phyloP scores from a whole-genome alignment of 129 eudicot species.

The Silybum marianum region DNA sequence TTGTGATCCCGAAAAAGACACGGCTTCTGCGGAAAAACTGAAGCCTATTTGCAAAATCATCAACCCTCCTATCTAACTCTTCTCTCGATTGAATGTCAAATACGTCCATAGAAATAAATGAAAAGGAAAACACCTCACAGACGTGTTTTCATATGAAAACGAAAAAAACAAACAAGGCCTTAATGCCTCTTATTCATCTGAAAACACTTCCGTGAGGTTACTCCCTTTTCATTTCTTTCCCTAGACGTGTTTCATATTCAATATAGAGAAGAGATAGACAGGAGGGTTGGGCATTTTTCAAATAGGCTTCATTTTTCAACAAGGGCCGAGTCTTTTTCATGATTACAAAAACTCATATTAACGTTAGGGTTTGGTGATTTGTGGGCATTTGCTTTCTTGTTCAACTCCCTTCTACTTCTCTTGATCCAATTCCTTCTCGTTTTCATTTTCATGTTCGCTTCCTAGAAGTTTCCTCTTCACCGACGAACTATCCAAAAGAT shows the following conservation, averaged over 20 bases:
- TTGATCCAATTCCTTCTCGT: too few relatives aligned
- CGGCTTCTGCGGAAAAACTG: neutral
- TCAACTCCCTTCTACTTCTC: too few relatives aligned
- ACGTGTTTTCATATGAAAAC: too few relatives aligned
- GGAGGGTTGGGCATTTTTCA: too few relatives aligned
- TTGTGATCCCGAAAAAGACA: constrained; percentile 28
- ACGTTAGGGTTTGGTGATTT: too few relatives aligned
- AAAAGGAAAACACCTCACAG: neutral
- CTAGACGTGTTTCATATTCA: constrained; percentile 13
- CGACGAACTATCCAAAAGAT: too few relatives aligned
- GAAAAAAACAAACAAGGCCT: neutral
- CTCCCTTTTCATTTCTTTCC: neutral
- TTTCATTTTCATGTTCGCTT: too few relatives aligned
- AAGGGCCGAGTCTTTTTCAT: too few relatives aligned
- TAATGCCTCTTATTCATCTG: too few relatives aligned
- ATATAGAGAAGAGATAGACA: neutral
- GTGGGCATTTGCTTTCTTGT: neutral
- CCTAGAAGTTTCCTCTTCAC: too few relatives aligned
- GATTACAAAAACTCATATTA: too few relatives aligned
- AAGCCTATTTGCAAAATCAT: neutral
- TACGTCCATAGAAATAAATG: constrained; percentile 13
- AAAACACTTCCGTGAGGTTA: neutral
- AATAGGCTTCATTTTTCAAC: too few relatives aligned
- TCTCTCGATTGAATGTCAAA: neutral
- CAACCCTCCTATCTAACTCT: neutral